phyloP scores from a whole-genome alignment of 768 basidiomycete genomes.

The Leccinum boreale region DNA sequence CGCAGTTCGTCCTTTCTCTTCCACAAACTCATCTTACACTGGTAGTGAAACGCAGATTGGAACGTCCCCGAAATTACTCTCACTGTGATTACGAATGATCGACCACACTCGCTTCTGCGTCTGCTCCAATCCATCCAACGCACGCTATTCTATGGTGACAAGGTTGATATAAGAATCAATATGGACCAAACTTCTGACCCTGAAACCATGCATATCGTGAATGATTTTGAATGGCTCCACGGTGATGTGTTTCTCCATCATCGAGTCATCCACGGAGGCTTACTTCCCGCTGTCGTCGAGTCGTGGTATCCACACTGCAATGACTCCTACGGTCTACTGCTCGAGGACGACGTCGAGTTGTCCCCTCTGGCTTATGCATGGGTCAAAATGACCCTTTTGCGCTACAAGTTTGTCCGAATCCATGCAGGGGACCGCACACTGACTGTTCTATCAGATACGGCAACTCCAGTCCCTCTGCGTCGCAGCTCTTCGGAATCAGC shows the following conservation, averaged over 20 bases:
- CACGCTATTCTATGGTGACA: slow-evolving; percentile 68
- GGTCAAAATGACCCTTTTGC: slow-evolving; percentile 75
- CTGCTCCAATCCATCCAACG: slow-evolving; percentile 58
- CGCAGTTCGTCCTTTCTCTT: slow-evolving; percentile 17
- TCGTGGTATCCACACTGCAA: slow-evolving; percentile 82
- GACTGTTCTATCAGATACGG: slow-evolving; percentile 51
- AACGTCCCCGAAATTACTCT: slow-evolving; percentile 65
- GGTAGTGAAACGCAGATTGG: slow-evolving; percentile 55
- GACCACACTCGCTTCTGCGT: slow-evolving; percentile 67
- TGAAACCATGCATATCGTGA: slow-evolving; percentile 52
- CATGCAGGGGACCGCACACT: neutral
- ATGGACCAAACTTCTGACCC: slow-evolving; percentile 71
- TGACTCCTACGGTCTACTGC: slow-evolving; percentile 71
- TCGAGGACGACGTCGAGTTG: slow-evolving; percentile 86
- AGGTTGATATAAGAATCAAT: slow-evolving; percentile 61
- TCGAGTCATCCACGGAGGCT: slow-evolving; percentile 73
- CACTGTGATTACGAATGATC: slow-evolving; percentile 73
- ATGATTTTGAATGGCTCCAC: slow-evolving; percentile 55
- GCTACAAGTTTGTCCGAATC: slow-evolving; percentile 53
- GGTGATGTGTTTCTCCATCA: slow-evolving; percentile 63
- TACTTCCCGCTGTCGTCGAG: slow-evolving; percentile 81
- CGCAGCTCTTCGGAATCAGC: slow-evolving; percentile 72
- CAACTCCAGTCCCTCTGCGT: slow-evolving; percentile 33
- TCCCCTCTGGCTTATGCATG: slow-evolving; percentile 85
- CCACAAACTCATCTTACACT: neutral